Conservation (phyloP, 164 flowering plant genomes). For the Warburgia ugandensis region DNA sequence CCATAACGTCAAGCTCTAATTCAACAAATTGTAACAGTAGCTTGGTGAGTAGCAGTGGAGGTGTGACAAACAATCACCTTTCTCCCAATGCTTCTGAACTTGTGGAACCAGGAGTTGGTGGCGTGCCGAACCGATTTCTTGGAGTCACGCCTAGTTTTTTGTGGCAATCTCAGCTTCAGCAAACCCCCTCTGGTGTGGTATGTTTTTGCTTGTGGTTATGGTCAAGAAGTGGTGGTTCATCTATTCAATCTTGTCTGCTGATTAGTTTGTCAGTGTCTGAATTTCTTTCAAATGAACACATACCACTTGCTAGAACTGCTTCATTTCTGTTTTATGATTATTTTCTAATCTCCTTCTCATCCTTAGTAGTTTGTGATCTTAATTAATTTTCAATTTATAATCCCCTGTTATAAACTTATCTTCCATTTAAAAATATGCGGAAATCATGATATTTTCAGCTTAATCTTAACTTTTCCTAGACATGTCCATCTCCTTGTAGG, state of each 20-base stretch:
- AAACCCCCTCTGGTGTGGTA: slow-evolving; percentile 54
- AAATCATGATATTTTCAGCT: background rate
- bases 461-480: background rate
- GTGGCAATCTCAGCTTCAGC: slow-evolving; percentile 74
- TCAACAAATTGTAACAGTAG: slow-evolving; percentile 51
- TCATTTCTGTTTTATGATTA: too few relatives aligned
- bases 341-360: too few relatives aligned
- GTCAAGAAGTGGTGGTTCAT: too few relatives aligned
- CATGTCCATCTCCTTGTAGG: slow-evolving; percentile 34
- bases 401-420: too few relatives aligned
- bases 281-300: too few relatives aligned
- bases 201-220: slow-evolving; percentile 10
- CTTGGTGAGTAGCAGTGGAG: slow-evolving; percentile 31
- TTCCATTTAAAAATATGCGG: background rate
- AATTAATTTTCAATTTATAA: too few relatives aligned
- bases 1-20: slow-evolving; percentile 58
- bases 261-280: too few relatives aligned
- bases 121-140: slow-evolving; percentile 89
- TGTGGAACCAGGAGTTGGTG: slow-evolving; percentile 78
- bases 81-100: slow-evolving; percentile 27
- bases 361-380: too few relatives aligned
- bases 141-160: slow-evolving; percentile 81
- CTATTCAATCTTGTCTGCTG: background rate
- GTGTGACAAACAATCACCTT: slow-evolving; percentile 23
- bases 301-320: too few relatives aligned